Base-by-base conservation (phyloP, 2,329 filamentous ascomycete genomes). In the Calonectria naviculata region DNA sequence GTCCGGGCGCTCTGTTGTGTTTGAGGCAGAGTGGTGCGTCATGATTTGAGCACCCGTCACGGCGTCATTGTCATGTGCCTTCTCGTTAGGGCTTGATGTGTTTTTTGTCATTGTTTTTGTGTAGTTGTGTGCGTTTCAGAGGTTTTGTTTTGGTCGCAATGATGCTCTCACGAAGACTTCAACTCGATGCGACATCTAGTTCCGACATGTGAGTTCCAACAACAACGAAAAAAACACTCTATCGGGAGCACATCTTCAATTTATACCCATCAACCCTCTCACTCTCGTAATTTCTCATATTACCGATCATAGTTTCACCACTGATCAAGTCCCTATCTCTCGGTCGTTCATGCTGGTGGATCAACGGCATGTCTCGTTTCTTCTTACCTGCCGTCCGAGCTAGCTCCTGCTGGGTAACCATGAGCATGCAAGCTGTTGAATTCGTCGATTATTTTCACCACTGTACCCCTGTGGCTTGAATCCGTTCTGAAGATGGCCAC, bases 301-400 rank as follows among this genome's bases (percentile, higher is more conserved):
- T 66, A 15, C n/a, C 26, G n/a, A 9, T 24, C 21, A 17, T 38
- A 69, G 67, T 69, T 34, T 65, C 26, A 69, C 67, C 34, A 65
- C 13, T 4, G 13, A 15, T 31, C 24, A 36, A 60, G n/a, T 36
- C 58, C 13, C 34, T 28, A 21, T 44, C 41, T n/a, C 29, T 29
- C 26, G 42, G 24, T 44, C 31, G 28, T 46, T 36, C 41, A 65
- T 21, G 28, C 15, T n/a, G 15, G 17, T 21, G 21, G 29, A 65
- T 41, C 62, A 54, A 29, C 15, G 12, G 26, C 10, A 26, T 10
- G 19, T 44, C n/a, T 49, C 31, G 29, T 44, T 44, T 21, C 44
- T 26, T 61, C 31, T 46, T 60, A 42, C 61, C 41, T 42, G 41
- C 65, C 26, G 34, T 41, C 29, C 58, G 34, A 29, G 31, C 26